phyloP scores from a whole-genome alignment of 1,284 basidiomycete species.

The Melampsora medusae region DNA sequence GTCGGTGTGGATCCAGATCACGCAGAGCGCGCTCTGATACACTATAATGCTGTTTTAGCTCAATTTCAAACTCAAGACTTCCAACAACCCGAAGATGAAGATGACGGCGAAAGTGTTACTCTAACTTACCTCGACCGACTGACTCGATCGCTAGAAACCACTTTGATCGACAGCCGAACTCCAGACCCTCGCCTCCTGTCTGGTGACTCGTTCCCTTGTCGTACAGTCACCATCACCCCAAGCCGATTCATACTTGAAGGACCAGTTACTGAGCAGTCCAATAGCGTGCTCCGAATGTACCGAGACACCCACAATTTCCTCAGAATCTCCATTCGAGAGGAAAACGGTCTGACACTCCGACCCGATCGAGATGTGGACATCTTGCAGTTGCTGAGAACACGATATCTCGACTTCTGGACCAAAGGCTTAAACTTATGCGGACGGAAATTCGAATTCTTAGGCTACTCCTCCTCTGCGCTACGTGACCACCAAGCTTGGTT shows the following conservation, averaged over 20 bases:
- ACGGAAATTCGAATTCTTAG: conserved; percentile 68
- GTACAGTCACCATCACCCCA: conserved; percentile 65
- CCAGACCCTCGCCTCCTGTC: background rate
- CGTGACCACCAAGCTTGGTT: conserved; percentile 76
- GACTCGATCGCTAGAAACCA: background rate
- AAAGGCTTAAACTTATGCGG: conserved; percentile 68
- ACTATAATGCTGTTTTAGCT: background rate
- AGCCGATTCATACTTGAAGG: conserved; percentile 70
- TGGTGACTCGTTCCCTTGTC: conserved; percentile 34
- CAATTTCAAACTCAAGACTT: background rate
- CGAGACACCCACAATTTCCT: conserved; percentile 62
- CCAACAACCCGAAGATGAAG: background rate
- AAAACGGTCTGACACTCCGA: conserved; percentile 67
- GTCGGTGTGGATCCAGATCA: background rate
- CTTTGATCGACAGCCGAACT: background rate
- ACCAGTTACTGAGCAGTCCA: conserved; percentile 68
- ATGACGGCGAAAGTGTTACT: background rate
- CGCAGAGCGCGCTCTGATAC: conserved; percentile 9
- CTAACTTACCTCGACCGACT: background rate
- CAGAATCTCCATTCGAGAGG: conserved; percentile 73
- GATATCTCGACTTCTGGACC: conserved; percentile 67
- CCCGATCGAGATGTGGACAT: conserved; percentile 68
- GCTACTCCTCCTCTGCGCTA: conserved; percentile 69
- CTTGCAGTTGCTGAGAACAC: conserved; percentile 61
- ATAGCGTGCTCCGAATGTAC: conserved; percentile 64